Percentiles rank a stretch among this genome's conserved stretches.
Conservation (phyloP, 495 filamentous ascomycete species). For the Daldinia concentrica region DNA sequence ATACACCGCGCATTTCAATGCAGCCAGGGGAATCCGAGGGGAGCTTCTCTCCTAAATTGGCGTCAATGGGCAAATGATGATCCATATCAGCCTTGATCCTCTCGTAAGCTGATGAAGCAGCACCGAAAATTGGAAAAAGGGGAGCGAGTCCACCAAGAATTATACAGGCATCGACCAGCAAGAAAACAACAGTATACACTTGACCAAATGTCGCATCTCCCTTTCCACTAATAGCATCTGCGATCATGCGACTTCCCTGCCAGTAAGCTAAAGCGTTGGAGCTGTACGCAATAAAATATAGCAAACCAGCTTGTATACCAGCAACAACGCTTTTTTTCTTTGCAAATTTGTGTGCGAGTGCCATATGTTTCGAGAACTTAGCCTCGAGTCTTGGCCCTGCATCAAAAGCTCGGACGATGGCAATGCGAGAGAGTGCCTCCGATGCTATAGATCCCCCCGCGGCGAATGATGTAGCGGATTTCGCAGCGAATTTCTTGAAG, state of each 20-base stretch:
- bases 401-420: conserved; percentile 58
- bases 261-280: conserved; percentile 73
- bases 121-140: conserved; percentile 64
- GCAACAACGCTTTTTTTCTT: conserved; percentile 64
- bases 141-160: conserved; percentile 69
- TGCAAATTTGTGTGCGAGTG: conserved; percentile 57
- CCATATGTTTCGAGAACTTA: conserved; percentile 61
- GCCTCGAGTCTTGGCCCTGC: conserved; percentile 56
- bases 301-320: conserved; percentile 65
- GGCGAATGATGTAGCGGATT: conserved; percentile 20
- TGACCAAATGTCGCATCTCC: conserved; percentile 60
- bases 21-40: conserved; percentile 48
- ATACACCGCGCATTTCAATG: conserved; percentile 62
- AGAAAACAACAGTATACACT: conserved; percentile 69
- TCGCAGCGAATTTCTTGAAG: conserved; percentile 64
- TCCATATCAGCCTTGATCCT: conserved; percentile 62
- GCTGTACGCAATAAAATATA: conserved; percentile 70
- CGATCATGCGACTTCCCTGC: conserved; percentile 66
- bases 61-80: conserved; percentile 57
- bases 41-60: conserved; percentile 48
- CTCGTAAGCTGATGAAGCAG: conserved; percentile 61
- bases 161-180: conserved; percentile 69
- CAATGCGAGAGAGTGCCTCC: conserved; percentile 53
- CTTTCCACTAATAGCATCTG: conserved; percentile 50
- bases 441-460: conserved; percentile 48